A percentile compares a stretch with the other conserved stretches of the same genome.
phyloP scores from a whole-genome alignment of 768 basidiomycete genomes.

The Tulasnella sp. region DNA sequence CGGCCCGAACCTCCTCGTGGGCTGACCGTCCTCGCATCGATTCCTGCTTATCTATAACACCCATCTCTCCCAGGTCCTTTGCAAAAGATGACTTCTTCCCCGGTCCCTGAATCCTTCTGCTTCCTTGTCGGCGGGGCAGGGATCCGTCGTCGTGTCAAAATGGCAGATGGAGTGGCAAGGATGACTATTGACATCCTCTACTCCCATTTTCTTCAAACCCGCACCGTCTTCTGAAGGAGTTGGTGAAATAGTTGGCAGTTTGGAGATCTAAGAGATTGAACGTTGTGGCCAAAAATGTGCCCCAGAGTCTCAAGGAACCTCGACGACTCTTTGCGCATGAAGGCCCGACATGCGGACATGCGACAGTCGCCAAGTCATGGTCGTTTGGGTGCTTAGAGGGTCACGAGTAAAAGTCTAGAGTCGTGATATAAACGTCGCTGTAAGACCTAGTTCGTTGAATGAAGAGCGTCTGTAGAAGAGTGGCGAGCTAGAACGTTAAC shows the following conservation, averaged over 20 bases:
- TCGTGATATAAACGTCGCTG: not conserved
- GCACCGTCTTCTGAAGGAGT: not conserved
- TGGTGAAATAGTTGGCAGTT: not conserved
- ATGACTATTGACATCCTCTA: too few species aligned
- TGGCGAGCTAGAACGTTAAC: too few species aligned
- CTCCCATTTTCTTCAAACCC: too few species aligned
- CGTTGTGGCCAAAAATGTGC: not conserved
- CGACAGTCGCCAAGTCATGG: not conserved
- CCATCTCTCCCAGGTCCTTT: too few species aligned
- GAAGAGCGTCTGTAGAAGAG: not conserved
- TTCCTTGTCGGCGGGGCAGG: too few species aligned
- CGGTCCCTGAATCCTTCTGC: too few species aligned
- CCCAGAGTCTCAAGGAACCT: not conserved
- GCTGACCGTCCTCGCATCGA: too few species aligned
- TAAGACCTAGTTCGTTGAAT: conserved; percentile 11
- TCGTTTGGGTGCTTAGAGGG: not conserved
- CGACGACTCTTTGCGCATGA: not conserved
- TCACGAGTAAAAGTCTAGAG: not conserved
- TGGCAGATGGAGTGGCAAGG: too few species aligned
- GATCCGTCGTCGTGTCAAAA: too few species aligned
- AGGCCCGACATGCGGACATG: not conserved
- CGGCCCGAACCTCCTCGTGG: too few species aligned
- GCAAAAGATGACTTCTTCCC: too few species aligned
- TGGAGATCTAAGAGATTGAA: not conserved
- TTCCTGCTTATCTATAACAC: too few species aligned